A percentile compares a stretch with the other conserved stretches of the same genome.
Conservation (phyloP, 805 yeast genomes). For the Danielia oregonensis region DNA sequence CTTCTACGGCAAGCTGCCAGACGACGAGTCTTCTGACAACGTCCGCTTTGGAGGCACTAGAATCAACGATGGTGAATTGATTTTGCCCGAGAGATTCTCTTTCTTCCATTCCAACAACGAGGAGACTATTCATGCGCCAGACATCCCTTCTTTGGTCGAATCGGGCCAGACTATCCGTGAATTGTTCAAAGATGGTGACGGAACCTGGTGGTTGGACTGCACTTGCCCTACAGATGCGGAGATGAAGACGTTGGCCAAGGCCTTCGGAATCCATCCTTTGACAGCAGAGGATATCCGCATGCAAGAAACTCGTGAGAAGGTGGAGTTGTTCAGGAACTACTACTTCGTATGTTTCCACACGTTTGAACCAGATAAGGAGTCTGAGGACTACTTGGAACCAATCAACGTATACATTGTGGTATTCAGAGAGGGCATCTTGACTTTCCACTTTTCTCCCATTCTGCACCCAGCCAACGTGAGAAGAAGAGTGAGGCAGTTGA, state of each 20-base stretch:
- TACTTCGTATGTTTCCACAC: slow-evolving; percentile 97
- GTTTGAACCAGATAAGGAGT: slow-evolving; percentile 78
- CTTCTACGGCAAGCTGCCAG: slow-evolving; percentile 16
- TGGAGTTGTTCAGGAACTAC: slow-evolving; percentile 83
- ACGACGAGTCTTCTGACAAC: slow-evolving; percentile 25
- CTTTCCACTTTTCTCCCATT: slow-evolving; percentile 59
- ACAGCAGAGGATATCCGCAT: slow-evolving; percentile 96
- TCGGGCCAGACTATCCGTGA: slow-evolving; percentile 62
- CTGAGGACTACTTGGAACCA: slow-evolving; percentile 81
- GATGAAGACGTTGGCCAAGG: slow-evolving; percentile 87
- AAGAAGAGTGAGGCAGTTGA: slow-evolving; percentile 74
- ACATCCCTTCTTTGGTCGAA: slow-evolving; percentile 70
- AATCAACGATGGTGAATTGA: slow-evolving; percentile 24
- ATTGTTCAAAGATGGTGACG: slow-evolving; percentile 67
- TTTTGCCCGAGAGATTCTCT: slow-evolving; percentile 73
- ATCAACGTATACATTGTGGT: slow-evolving; percentile 64
- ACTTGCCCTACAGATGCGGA: slow-evolving; percentile 91
- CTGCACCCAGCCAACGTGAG: slow-evolving; percentile 66
- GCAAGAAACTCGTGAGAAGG: slow-evolving; percentile 97
- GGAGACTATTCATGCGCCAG: slow-evolving; percentile 87
- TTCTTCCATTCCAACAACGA: slow-evolving; percentile 79
- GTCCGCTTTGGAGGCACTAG: slow-evolving; percentile 40
- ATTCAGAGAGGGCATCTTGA: slow-evolving; percentile 54
- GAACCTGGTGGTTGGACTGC: slow-evolving; percentile 97
- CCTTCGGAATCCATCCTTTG: slow-evolving; percentile 96